Percentiles rank a stretch among this genome's conserved stretches.
Conservation (phyloP, 352 stramenopile genomes). For the Pelagophyceae sp. region DNA sequence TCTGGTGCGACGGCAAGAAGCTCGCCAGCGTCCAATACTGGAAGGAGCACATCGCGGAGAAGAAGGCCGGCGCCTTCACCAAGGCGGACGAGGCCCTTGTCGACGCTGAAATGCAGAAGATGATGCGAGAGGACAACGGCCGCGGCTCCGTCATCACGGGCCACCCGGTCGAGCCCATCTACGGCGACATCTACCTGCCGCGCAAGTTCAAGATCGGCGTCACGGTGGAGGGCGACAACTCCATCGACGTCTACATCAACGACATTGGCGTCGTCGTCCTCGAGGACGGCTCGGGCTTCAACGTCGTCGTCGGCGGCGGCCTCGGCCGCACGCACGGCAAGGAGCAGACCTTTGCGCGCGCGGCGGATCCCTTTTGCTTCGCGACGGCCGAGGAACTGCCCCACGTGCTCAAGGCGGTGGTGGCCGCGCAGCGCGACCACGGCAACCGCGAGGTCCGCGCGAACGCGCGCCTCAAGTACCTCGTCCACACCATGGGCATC, state of each 20-base stretch:
- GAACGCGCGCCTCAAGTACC: constrained; percentile 95
- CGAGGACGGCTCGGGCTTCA: constrained; percentile 70
- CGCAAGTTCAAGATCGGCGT: constrained; percentile 99
- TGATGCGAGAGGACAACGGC: constrained; percentile 49
- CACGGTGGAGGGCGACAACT: constrained; percentile 91
- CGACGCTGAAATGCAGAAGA: constrained; percentile 2
- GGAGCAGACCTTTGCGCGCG: constrained; percentile 86
- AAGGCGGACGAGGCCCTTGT: neutral
- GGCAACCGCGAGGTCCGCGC: constrained; percentile 91
- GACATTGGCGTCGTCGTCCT: constrained; percentile 84
- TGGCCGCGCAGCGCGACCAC: constrained; percentile 87
- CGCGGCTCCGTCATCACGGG: constrained; percentile 58
- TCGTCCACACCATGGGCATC: constrained; percentile 89
- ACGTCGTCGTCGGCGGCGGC: constrained; percentile 87
- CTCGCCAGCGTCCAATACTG: constrained; percentile 83
- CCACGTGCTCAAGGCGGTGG: constrained; percentile 78
- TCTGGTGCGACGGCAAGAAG: constrained; percentile 96
- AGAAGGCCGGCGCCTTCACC: constrained; percentile 23
- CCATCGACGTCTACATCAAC: constrained; percentile 93
- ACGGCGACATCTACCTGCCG: constrained; percentile 88
- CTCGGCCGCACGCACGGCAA: constrained; percentile 97
- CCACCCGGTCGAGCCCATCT: constrained; percentile 78
- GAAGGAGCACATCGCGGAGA: constrained; percentile 35
- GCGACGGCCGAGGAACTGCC: constrained; percentile 77
- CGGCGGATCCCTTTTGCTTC: constrained; percentile 89